phyloP scores from a whole-genome alignment of 805 yeast species.

The Spencermartinsiella europaea region DNA sequence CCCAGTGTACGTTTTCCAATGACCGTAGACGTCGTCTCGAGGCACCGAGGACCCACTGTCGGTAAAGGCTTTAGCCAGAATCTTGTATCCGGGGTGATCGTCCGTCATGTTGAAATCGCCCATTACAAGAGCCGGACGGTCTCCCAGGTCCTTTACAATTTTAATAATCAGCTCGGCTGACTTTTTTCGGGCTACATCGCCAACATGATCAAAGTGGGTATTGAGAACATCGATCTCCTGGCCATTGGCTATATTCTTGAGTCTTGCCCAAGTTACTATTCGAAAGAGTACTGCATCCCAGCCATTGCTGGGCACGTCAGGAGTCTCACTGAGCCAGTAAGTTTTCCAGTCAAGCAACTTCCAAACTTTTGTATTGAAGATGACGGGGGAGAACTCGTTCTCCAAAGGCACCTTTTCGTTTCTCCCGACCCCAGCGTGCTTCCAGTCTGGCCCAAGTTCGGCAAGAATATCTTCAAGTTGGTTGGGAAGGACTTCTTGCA shows the following conservation, averaged over 20 bases:
- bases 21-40: conserved; percentile 36
- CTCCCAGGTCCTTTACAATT: conserved; percentile 32
- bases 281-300: conserved; percentile 46
- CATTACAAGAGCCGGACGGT: conserved; percentile 34
- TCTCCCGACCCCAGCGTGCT: conserved; percentile 47
- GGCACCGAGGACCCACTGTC: conserved; percentile 36
- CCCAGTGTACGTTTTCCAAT: conserved; percentile 44
- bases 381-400: conserved; percentile 51
- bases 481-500: conserved; percentile 45
- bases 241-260: conserved; percentile 11
- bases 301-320: conserved; percentile 46
- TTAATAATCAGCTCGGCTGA: conserved; percentile 41
- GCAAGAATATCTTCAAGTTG: conserved; percentile 43
- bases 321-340: conserved; percentile 52
- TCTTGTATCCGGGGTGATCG: conserved; percentile 38
- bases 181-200: conserved; percentile 41
- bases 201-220: conserved; percentile 49
- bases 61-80: conserved; percentile 34
- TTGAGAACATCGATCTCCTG: conserved; percentile 34
- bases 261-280: conserved; percentile 29
- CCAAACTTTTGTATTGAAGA: conserved; percentile 38
- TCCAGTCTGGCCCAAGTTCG: conserved; percentile 36
- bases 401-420: conserved; percentile 42
- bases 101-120: conserved; percentile 57
- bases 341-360: conserved; percentile 36